Evolutionary conservation across 257 asterid species (phyloP), one percentile per base, ranked within the genome.

Genomic region (Fraxinus excelsior): DNA sequence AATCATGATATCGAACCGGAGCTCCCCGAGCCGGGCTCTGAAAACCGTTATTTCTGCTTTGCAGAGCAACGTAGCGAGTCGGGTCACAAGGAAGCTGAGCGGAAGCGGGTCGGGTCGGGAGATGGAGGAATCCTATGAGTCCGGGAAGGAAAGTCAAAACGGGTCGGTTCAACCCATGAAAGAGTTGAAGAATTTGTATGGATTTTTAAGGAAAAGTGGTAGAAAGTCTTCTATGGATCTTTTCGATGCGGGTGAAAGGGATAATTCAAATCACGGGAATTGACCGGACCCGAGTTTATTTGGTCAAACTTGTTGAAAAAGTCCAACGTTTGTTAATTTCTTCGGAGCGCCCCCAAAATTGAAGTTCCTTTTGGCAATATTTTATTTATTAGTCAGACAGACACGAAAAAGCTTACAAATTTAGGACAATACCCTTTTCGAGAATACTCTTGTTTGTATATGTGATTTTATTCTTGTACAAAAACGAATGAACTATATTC

Each of bases 1-100:
- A 79, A 84, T 94, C 11, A 94, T 94, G 98, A 91, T 92, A 2
- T 88, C 97, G 53, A 92, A 94, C 79, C 96, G 98, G 86, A 84
- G 89, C 1, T 92, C 98, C 0, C 97, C 98, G 1, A 94, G 89
- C 74, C 88, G 97, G 80, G 97, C 98, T 1, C 29, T 92, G 82
- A 91, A 90, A 82, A 84, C 96, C 10, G 97, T 94, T 0, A 87
- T 94, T 49, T 82, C 94, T 1, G 98, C 98, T 7, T 40, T 93
- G 81, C 97, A 92, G 76, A 86, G 82, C 19, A 86, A 88, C 14
- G 73, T 80, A 0, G 89, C 88, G 10, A 49, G 79, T 0, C 86
- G 87, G 87, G 74, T 85, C 5, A 90, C 87, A 25, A 71, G 85
- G 74, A 75, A 90, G 77, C 5, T 86, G 77, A 82, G 80, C 8